Percentiles rank a stretch among this genome's conserved stretches.
These are phyloP conservation scores for Rhynchosporium graminicola DNA, from an alignment of 2,329 filamentous ascomycete species.

Conservation along the genomic window DNA sequence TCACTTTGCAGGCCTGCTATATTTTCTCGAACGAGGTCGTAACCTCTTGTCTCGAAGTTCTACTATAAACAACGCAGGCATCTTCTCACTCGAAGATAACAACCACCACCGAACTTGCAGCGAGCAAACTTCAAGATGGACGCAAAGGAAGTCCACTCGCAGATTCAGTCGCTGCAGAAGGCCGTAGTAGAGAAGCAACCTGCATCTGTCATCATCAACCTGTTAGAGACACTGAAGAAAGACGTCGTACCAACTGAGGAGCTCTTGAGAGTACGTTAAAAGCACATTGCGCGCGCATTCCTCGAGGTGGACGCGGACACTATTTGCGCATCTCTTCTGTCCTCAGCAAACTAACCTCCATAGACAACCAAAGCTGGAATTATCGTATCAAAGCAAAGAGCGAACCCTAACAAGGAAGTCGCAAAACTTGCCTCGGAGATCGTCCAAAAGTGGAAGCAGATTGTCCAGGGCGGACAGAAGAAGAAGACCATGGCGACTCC, in stretches of 20 bases:
- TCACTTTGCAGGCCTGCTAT: conserved; percentile 10
- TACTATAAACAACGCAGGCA: background rate
- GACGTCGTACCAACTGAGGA: conserved; percentile 86
- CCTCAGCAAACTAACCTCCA: conserved; percentile 9
- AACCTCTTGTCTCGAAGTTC: background rate
- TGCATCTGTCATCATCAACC: conserved; percentile 66
- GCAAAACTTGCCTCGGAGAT: conserved; percentile 76
- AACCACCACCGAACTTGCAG: background rate
- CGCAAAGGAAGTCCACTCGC: conserved; percentile 37
- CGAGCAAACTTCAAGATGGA: conserved; percentile 31
- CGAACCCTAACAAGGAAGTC: conserved; percentile 81
- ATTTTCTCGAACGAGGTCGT: background rate
- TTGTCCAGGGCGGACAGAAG: conserved; percentile 67
- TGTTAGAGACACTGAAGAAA: conserved; percentile 78
- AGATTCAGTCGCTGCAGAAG: conserved; percentile 66
- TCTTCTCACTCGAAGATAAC: background rate
- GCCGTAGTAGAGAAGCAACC: conserved; percentile 75
- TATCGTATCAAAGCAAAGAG: conserved; percentile 76
- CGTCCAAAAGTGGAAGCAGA: conserved; percentile 83
- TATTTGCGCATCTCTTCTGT: background rate
- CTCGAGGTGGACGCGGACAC: conserved; percentile 14
- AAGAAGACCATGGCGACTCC: conserved; percentile 45
- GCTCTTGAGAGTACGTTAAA: conserved; percentile 68
- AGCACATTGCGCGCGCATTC: conserved; percentile 31
- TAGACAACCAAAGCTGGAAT: conserved; percentile 88